phyloP scores from a whole-genome alignment of 805 yeast species.

The Yarrowia phangngaensis region DNA sequence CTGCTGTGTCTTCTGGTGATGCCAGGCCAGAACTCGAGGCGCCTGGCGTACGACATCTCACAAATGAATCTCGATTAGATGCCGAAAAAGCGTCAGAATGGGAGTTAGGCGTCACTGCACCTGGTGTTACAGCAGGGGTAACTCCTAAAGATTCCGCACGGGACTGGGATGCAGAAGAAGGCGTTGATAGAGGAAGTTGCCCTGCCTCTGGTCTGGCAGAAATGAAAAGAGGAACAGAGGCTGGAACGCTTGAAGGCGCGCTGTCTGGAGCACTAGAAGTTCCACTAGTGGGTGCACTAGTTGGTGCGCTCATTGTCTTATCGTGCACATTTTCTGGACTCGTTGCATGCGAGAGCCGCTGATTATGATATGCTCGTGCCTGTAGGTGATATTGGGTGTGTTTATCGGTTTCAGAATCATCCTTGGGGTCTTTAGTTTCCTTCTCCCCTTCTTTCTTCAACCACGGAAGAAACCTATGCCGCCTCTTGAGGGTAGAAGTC shows the following conservation, averaged over 20 bases:
- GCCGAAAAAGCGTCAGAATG: conserved; percentile 15
- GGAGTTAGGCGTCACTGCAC: conserved; percentile 8
- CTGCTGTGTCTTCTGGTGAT: conserved; percentile 12
- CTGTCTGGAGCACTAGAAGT: no score
- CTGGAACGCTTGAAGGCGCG: no score
- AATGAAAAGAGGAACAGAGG: no score
- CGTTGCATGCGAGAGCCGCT: conserved; percentile 3
- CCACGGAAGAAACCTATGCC: conserved; percentile 21
- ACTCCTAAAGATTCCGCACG: no score
- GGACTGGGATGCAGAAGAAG: no score
- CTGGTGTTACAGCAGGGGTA: no score
- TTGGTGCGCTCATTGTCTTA: no score
- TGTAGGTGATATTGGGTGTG: conserved; percentile 16
- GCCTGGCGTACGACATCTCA: no score
- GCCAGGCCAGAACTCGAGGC: conserved; percentile 3
- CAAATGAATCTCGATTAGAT: conserved; percentile 9
- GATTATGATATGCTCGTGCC: conserved; percentile 11
- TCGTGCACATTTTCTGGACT: neutral
- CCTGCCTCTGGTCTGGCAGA: no score
- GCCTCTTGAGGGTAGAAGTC: conserved; percentile 4
- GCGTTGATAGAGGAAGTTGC: no score
- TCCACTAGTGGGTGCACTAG: no score
- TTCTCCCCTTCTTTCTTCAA: conserved; percentile 3
- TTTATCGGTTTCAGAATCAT: neutral
- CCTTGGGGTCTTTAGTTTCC: no score